Evolutionary conservation across 192 early-diverging fungal species (phyloP).

Genomic region (Backusella westeae): DNA sequence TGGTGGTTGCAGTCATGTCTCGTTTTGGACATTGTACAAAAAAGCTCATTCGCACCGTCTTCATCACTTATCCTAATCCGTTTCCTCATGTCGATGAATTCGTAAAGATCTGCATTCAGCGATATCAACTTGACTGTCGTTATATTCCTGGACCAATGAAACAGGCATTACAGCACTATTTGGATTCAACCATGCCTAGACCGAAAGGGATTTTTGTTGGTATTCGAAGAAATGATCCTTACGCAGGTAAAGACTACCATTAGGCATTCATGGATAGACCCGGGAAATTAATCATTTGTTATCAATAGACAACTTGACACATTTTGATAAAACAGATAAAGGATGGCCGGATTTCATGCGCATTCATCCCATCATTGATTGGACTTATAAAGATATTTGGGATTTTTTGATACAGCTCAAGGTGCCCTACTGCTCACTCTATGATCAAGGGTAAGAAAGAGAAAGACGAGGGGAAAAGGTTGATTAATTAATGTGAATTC

Average conservation of each 20-base stretch:
- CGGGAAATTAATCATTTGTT: background rate
- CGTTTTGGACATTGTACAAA: background rate
- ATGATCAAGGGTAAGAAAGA: constrained; percentile 73
- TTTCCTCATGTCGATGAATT: constrained; percentile 90
- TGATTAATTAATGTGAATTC: background rate
- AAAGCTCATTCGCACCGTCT: constrained; percentile 48
- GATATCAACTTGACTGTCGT: constrained; percentile 71
- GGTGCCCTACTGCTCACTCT: constrained; percentile 85
- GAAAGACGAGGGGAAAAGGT: background rate
- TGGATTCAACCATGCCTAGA: constrained; percentile 37
- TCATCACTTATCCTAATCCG: constrained; percentile 74
- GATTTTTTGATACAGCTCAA: constrained; percentile 58
- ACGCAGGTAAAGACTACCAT: constrained; percentile 47
- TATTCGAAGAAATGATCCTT: constrained; percentile 69
- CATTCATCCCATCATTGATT: constrained; percentile 90
- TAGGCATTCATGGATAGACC: background rate
- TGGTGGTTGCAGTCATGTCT: constrained; percentile 66
- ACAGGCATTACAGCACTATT: constrained; percentile 67
- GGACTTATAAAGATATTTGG: constrained; percentile 88
- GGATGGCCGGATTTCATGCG: constrained; percentile 92
- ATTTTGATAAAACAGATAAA: constrained; percentile 72
- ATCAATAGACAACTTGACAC: constrained; percentile 40
- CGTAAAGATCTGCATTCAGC: constrained; percentile 65
- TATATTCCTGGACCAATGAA: constrained; percentile 75
- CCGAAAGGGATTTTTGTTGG: constrained; percentile 83